These are phyloP conservation scores for Sporothrix humicola DNA, from an alignment of 2,329 filamentous ascomycete species.

Conservation along the genomic window DNA sequence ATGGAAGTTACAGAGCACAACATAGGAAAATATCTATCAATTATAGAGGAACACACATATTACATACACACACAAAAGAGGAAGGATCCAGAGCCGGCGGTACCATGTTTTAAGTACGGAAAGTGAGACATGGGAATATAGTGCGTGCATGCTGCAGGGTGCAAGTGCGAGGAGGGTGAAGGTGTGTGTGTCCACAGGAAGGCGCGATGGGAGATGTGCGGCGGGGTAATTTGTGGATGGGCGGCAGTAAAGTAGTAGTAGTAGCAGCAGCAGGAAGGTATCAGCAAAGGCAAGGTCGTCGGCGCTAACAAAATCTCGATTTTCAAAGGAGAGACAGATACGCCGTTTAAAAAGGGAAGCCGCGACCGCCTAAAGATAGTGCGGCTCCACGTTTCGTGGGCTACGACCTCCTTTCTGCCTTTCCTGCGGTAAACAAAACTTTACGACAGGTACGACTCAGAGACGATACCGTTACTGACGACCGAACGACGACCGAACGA, in stretches of 20 bases:
- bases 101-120: background rate
- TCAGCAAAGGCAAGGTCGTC: background rate
- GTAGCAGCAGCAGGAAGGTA: too few relatives aligned
- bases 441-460: background rate
- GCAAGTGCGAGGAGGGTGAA: background rate
- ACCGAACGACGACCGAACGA: background rate
- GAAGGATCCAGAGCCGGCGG: background rate
- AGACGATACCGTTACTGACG: background rate
- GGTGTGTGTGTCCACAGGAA: background rate
- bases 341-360: conserved; percentile 12
- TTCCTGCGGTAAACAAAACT: background rate
- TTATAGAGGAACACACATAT: too few relatives aligned
- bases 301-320: conserved; percentile 30
- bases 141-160: background rate
- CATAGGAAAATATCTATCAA: background rate
- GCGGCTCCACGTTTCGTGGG: background rate
- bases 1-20: background rate
- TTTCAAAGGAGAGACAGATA: background rate
- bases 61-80: background rate
- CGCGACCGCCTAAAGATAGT: conserved; percentile 19
- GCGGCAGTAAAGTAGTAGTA: background rate
- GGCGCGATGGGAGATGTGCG: conserved; percentile 5
- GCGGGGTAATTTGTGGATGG: conserved; percentile 18
- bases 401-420: background rate
- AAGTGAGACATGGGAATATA: conserved; percentile 15